Evolutionary conservation across 2,329 filamentous ascomycete species (phyloP), one percentile per base, ranked within the genome.

Genomic region (Colletotrichum sp.): DNA sequence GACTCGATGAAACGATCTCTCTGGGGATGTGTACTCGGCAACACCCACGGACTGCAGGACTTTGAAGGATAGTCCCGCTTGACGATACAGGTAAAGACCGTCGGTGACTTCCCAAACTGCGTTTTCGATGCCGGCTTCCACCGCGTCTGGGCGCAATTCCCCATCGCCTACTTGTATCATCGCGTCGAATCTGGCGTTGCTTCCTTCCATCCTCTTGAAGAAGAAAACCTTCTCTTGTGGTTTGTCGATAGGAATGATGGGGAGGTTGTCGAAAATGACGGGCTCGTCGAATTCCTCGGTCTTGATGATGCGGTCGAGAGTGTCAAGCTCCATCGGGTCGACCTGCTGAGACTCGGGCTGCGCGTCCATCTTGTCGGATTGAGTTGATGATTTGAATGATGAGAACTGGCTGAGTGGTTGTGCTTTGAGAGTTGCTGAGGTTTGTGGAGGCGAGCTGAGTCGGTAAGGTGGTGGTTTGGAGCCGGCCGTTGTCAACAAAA

Each of bases 151-250:
- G 1, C 3, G 75, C 10, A 62, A 21, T 1, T 6, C 9, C 2
- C 65, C 75, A 2, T 8, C 3, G 1, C 34, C 71, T 1, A 76
- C 6, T 3, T 63, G 10, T 2, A 75, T 8, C 1, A 76, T 28
- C 1, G 62, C 66, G 1, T 76, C 71, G 9, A 76, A 34, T 0
- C 60, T 66, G 2, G 75, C 71, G 8, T 28, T 30, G 1, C 8
- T 30, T 8, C 55, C 28, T 0, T n/a, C 4, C 13, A 76, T 39
- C 4, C 73, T 32, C 8, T 73, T 76, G 3, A 76, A n/a, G 10
- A 76, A 76, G 5, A 21, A 73, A 2, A 72, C 34, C 2, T 34
- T 32, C 10, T 75, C 68, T 1, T 18, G 2, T 10, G 21, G 15
- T 16, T 62, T 62, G 4, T 34, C 16, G 18, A n/a, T 7, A 0